phyloP scores from a whole-genome alignment of 176 grass and related monocot genomes.

The Pontederia crassipes region DNA sequence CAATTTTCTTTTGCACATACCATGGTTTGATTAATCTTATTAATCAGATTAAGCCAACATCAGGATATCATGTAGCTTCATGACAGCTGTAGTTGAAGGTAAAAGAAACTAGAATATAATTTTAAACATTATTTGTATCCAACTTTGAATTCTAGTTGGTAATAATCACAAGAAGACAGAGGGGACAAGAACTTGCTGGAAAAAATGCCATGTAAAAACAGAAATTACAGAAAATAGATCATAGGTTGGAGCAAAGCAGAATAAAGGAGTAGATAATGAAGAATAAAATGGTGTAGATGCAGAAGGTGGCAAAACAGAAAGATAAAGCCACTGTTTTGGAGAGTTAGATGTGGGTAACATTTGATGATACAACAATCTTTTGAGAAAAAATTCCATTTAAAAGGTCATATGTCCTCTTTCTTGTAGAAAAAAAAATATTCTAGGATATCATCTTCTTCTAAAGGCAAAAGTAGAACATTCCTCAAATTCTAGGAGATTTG shows the following conservation, averaged over 20 bases:
- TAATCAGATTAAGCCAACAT: too few relatives aligned
- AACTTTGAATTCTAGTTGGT: too few relatives aligned
- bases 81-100: too few relatives aligned
- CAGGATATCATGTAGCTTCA: too few relatives aligned
- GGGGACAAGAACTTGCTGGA: too few relatives aligned
- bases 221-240: too few relatives aligned
- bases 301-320: constrained; percentile 1
- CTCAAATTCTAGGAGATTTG: neutral
- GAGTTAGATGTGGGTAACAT: neutral
- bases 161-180: too few relatives aligned
- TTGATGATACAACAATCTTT: neutral
- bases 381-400: neutral
- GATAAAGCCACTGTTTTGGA: neutral
- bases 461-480: constrained; percentile 6
- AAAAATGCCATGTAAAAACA: too few relatives aligned
- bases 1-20: too few relatives aligned
- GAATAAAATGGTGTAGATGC: constrained; percentile 3
- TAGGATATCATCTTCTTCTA: constrained; percentile 9
- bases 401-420: neutral
- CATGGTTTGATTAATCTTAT: too few relatives aligned
- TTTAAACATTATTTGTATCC: too few relatives aligned
- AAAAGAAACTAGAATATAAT: too few relatives aligned
- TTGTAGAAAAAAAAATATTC: constrained; percentile 2
- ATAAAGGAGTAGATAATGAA: constrained; percentile 11
- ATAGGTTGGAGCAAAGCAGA: neutral